A percentile compares a stretch with the other conserved stretches of the same genome.
These are phyloP conservation scores for Mangifera indica DNA, from an alignment of 345 rosid genomes.

Conservation along the genomic window DNA sequence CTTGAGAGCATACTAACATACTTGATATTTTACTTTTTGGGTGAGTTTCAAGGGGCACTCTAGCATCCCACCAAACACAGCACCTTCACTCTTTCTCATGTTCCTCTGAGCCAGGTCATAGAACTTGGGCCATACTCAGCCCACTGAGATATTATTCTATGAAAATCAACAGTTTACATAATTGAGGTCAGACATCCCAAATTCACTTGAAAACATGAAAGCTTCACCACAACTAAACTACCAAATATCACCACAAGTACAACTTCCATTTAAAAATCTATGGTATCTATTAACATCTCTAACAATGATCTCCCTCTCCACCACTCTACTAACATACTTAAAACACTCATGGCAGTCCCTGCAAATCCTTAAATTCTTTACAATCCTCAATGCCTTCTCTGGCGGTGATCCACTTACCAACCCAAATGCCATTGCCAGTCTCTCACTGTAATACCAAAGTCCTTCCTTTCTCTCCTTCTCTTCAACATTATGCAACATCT, in stretches of 20 bases:
- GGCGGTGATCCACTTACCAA: slow-evolving; percentile 39
- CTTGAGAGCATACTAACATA: slow-evolving; percentile 17
- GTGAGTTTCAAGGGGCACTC: slow-evolving; percentile 82
- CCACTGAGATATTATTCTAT: not conserved
- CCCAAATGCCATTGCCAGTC: slow-evolving; percentile 54
- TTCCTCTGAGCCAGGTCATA: too few relatives aligned
- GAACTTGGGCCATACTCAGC: too few relatives aligned
- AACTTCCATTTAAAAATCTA: slow-evolving; percentile 36
- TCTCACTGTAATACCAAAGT: slow-evolving; percentile 56
- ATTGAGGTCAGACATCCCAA: too few relatives aligned
- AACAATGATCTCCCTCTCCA: slow-evolving; percentile 40
- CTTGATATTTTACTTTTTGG: slow-evolving; percentile 92
- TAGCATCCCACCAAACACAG: slow-evolving; percentile 77
- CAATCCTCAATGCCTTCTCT: slow-evolving; percentile 37
- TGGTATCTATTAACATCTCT: slow-evolving; percentile 52
- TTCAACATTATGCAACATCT: slow-evolving; percentile 32
- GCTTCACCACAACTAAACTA: slow-evolving; percentile 7
- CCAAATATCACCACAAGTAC: slow-evolving; percentile 44
- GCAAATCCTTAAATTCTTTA: slow-evolving; percentile 44
- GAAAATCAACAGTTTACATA: not conserved
- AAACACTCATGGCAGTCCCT: slow-evolving; percentile 47
- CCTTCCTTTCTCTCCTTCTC: slow-evolving; percentile 39
- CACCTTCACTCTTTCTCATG: slow-evolving; percentile 41
- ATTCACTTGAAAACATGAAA: not conserved
- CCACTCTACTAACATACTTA: slow-evolving; percentile 38